These are phyloP conservation scores for Dactylorhiza incarnata DNA, from an alignment of 106 monocot genomes.

Conservation along the genomic window DNA sequence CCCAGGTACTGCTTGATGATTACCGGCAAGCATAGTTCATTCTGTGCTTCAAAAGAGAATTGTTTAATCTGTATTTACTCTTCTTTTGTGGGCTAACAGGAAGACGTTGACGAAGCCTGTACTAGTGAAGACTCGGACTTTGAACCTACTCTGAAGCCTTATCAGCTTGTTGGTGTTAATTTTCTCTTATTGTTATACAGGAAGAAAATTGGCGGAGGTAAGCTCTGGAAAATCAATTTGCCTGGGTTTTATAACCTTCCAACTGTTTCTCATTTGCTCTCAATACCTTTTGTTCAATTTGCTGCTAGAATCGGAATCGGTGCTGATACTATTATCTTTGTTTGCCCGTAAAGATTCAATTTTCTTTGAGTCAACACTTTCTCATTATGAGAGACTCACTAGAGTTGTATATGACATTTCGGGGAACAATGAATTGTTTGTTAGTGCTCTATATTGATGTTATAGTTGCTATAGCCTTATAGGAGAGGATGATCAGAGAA, in stretches of 20 bases:
- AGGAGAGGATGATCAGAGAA: no score
- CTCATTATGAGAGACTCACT: no score
- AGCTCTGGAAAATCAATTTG: background rate
- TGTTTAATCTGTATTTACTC: background rate
- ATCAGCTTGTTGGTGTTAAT: slow-evolving; percentile 97
- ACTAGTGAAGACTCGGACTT: slow-evolving; percentile 46
- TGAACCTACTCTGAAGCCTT: slow-evolving; percentile 75
- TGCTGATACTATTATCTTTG: no score
- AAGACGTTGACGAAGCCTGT: slow-evolving; percentile 66
- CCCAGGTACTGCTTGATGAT: slow-evolving; percentile 45
- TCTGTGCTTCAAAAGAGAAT: background rate
- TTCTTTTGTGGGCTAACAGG: slow-evolving; percentile 30
- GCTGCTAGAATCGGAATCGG: background rate
- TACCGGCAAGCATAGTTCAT: background rate
- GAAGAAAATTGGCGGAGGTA: slow-evolving; percentile 93
- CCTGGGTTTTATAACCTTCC: background rate
- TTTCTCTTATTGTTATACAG: slow-evolving; percentile 81
- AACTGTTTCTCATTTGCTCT: background rate
- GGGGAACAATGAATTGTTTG: no score
- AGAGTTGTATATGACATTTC: no score
- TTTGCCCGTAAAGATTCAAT: no score
- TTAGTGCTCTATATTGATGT: no score
- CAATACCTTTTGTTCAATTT: background rate
- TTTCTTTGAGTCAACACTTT: no score
- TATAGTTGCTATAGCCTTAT: no score